Percentiles rank a stretch among this genome's conserved stretches.
Conservation (phyloP, 305 asterid species). For the Fraxinus paxiana region DNA sequence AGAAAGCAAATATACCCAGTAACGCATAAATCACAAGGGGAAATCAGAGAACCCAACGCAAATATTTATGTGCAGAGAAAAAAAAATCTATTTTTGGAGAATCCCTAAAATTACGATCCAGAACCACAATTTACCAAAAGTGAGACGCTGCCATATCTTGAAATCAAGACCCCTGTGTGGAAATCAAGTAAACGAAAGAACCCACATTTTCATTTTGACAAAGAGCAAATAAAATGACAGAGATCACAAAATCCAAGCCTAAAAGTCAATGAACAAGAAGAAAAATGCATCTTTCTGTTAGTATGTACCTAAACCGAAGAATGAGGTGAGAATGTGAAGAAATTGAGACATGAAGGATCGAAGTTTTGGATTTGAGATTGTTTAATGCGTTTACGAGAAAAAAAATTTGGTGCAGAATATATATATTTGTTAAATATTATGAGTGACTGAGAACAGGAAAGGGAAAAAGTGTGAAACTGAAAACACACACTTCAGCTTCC, state of each 20-base stretch:
- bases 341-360: slow-evolving; percentile 30
- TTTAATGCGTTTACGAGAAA: slow-evolving; percentile 2
- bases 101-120: slow-evolving; percentile 30
- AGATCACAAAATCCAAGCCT: slow-evolving; percentile 26
- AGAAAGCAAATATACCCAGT: slow-evolving; percentile 12
- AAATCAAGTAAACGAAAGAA: slow-evolving; percentile 23
- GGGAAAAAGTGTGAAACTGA: slow-evolving; percentile 20
- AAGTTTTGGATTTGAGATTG: neutral
- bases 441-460: slow-evolving; percentile 16
- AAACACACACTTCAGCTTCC: slow-evolving; percentile 45
- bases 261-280: neutral
- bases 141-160: neutral
- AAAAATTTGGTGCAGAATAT: neutral
- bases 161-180: slow-evolving; percentile 20
- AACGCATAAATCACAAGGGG: slow-evolving; percentile 17
- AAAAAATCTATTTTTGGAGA: slow-evolving; percentile 20
- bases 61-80: neutral
- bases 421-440: slow-evolving; percentile 22
- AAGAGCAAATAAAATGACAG: slow-evolving; percentile 22
- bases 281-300: neutral
- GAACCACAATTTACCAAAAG: slow-evolving; percentile 10
- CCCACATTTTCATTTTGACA: slow-evolving; percentile 31
- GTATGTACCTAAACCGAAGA: slow-evolving; percentile 33
- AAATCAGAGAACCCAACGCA: slow-evolving; percentile 24
- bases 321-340: slow-evolving; percentile 17